phyloP scores from a whole-genome alignment of 176 grass and related monocot genomes.

The Aechmea fasciata region DNA sequence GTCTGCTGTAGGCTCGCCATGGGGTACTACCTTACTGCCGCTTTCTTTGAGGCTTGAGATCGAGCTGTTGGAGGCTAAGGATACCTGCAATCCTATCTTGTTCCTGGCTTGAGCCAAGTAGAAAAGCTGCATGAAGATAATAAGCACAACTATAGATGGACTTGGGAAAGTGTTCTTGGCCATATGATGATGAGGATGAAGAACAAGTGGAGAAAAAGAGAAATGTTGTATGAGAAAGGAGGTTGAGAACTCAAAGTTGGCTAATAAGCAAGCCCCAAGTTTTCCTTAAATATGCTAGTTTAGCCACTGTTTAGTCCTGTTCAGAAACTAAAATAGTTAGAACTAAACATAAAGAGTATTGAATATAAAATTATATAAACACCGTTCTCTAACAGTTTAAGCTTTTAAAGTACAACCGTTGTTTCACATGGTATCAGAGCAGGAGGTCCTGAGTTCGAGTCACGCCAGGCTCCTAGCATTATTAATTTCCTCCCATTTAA shows the following conservation, averaged over 20 bases:
- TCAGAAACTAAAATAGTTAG: neutral
- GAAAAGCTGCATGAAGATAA: constrained; percentile 39
- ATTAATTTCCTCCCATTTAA: too few species aligned
- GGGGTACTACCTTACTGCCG: neutral
- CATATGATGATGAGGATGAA: constrained; percentile 26
- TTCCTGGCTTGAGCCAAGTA: constrained; percentile 31
- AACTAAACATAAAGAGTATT: too few species aligned
- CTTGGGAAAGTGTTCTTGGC: neutral
- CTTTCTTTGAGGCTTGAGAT: neutral
- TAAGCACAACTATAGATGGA: constrained; percentile 20
- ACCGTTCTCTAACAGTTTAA: too few species aligned
- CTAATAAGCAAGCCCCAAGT: neutral
- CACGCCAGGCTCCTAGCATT: too few species aligned
- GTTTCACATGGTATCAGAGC: too few species aligned
- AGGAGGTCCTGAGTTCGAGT: too few species aligned
- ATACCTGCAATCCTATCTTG: constrained; percentile 15
- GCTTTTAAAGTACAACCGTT: too few species aligned
- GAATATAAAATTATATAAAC: too few species aligned
- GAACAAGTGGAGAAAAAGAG: neutral
- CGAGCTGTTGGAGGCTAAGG: neutral
- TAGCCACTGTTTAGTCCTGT: neutral
- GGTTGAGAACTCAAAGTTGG: neutral
- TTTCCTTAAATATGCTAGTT: neutral
- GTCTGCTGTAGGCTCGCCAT: neutral
- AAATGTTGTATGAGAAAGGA: neutral